Evolutionary conservation across 2,329 filamentous ascomycete genomes (phyloP).

Genomic region (Acrocalymma vagum): DNA sequence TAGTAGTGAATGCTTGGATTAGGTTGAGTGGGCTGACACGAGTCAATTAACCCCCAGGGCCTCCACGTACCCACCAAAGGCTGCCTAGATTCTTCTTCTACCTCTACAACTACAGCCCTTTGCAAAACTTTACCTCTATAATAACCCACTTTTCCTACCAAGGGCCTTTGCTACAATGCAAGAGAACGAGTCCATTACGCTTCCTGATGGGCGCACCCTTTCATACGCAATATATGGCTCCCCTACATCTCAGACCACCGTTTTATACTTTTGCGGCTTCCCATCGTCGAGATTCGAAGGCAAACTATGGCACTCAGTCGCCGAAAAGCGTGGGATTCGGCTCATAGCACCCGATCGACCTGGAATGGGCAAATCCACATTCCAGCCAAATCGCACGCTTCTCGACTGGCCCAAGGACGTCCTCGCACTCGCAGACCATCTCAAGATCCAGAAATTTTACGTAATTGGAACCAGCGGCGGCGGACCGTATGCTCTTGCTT

Average conservation of each 20-base stretch:
- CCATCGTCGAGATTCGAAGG: constrained; percentile 55
- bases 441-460: constrained; percentile 52
- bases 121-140: no score
- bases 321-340: constrained; percentile 44
- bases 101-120: no score
- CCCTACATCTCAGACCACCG: constrained; percentile 46
- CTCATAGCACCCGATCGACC: constrained; percentile 55
- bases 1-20: no score
- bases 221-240: constrained; percentile 57
- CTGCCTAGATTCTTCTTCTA: no score
- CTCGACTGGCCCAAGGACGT: constrained; percentile 56
- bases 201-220: constrained; percentile 49
- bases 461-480: constrained; percentile 58
- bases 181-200: constrained; percentile 34
- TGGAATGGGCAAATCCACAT: constrained; percentile 53
- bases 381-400: constrained; percentile 47
- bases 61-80: no score
- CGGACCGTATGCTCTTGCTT: constrained; percentile 58
- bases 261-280: constrained; percentile 56
- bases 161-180: constrained; percentile 16
- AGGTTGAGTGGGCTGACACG: no score
- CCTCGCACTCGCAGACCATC: constrained; percentile 48
- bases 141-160: not conserved
- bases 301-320: constrained; percentile 42
- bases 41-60: no score